Conservation (phyloP, 2,329 filamentous ascomycete species). For the Stagonosporopsis rhizophila region DNA sequence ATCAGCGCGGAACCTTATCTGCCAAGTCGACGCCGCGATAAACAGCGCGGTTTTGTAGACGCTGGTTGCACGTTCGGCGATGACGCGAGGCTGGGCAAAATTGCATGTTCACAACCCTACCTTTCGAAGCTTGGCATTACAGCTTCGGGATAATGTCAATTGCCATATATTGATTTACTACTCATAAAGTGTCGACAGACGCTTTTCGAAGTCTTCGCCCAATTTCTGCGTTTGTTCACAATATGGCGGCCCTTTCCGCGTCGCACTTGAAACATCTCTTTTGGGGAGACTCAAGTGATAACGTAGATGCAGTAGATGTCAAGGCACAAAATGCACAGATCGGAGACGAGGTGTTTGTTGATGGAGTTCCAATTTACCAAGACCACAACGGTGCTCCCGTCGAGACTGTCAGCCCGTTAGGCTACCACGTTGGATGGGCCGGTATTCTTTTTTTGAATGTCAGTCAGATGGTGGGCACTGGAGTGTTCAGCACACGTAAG, state of each 20-base stretch:
- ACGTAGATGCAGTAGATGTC: conserved; percentile 23
- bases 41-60: neutral
- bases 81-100: conserved; percentile 27
- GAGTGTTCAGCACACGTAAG: conserved; percentile 41
- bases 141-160: neutral
- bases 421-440: conserved; percentile 41
- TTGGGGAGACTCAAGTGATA: conserved; percentile 23
- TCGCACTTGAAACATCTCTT: conserved; percentile 27
- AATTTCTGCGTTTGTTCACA: neutral
- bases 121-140: neutral
- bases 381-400: conserved; percentile 41
- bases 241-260: conserved; percentile 19
- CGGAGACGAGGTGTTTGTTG: conserved; percentile 35
- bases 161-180: neutral
- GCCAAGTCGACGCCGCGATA: conserved; percentile 6
- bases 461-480: conserved; percentile 44
- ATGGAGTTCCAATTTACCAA: conserved; percentile 33
- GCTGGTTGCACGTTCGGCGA: conserved; percentile 15
- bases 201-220: neutral
- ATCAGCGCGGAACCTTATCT: neutral
- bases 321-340: conserved; percentile 38
- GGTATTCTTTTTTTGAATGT: conserved; percentile 42
- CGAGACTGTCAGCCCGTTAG: conserved; percentile 39
- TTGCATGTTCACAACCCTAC: conserved; percentile 15
- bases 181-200: neutral